phyloP scores from a whole-genome alignment of 805 yeast genomes.

The Saccharomyces paradoxus region DNA sequence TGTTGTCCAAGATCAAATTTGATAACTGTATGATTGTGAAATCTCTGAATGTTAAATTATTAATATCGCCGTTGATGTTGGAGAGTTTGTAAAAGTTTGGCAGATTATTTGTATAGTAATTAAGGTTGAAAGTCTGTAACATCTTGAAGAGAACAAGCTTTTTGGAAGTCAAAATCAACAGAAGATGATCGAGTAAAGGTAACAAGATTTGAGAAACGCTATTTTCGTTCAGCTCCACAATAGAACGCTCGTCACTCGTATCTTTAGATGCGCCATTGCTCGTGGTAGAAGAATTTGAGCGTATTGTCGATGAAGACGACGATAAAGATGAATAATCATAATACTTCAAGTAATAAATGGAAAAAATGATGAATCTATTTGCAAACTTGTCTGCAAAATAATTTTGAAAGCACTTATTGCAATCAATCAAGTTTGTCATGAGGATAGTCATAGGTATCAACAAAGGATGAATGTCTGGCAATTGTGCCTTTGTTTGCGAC shows the following conservation, averaged over 20 bases:
- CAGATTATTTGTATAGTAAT: slow-evolving; percentile 39
- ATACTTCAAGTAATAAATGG: slow-evolving; percentile 50
- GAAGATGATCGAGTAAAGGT: slow-evolving; percentile 43
- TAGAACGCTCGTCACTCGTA: neutral
- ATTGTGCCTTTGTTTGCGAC: neutral
- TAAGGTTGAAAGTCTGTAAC: slow-evolving; percentile 38
- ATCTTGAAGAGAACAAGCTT: slow-evolving; percentile 33
- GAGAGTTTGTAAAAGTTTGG: slow-evolving; percentile 45
- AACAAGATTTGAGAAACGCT: slow-evolving; percentile 27
- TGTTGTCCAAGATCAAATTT: slow-evolving; percentile 32
- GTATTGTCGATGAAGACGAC: slow-evolving; percentile 3
- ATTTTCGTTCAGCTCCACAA: neutral
- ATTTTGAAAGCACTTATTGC: slow-evolving; percentile 50
- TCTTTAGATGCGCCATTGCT: neutral
- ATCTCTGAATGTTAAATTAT: slow-evolving; percentile 51
- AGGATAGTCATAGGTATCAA: slow-evolving; percentile 52
- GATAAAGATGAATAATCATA: slow-evolving; percentile 24
- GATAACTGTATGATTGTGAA: slow-evolving; percentile 49
- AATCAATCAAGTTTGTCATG: slow-evolving; percentile 69
- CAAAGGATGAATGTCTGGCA: slow-evolving; percentile 41
- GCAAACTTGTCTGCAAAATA: slow-evolving; percentile 41
- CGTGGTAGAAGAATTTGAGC: neutral
- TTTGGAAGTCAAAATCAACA: slow-evolving; percentile 42
- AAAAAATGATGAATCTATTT: slow-evolving; percentile 44
- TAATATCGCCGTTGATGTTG: slow-evolving; percentile 26